Base-by-base conservation (phyloP, 176 grass and related monocot genomes). In the Canna indica region DNA sequence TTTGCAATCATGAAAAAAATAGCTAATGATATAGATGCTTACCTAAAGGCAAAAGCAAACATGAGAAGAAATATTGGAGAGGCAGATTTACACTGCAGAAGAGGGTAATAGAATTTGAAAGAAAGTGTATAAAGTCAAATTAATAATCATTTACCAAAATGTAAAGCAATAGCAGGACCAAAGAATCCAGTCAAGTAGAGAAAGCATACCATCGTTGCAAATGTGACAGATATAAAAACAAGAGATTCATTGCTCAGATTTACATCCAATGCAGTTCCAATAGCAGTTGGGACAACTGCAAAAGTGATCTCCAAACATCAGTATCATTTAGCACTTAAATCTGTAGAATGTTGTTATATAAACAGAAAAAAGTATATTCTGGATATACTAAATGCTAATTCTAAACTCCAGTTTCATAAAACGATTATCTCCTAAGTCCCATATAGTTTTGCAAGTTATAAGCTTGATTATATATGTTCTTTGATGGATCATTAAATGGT, bases 41-140 rank as follows among this genome's bases (percentile, higher is more conserved):
- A 93, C 94, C 94, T 93, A 70, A 99, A 93, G 76, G 84, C 78
- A 88, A 99, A 99, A 82, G 89, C 94, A 77, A 99, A 99, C 60
- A 93, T 63, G 60, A 99, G 84, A 71, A 99, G 82, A 81, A 99
- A 99, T 85, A 93, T 90, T 50, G 94, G 94, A 69, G 86, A 82
- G 25, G 82, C 94, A 59, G 94, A 99, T 90, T 99, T 99, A 73
- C 94, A 99, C 94, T 93, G 84, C 73, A 86, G 18, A 86, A 80
- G 22, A 60, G 77, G 68, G 46, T 10, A 76, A 50, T 56, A 36
- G 36, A 25, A 45, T 80, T 47, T 66, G 32, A 50, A 62, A 12
- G 27, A 15, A 62, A 59, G 20, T 33, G 34, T 6, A 63, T 63
- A 20, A 9, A 11, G 24, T 24, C 8, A 24, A 12, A 3, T 8